Base-by-base conservation (phyloP, 192 early-diverging fungal species). In the Coemansia sp. region DNA sequence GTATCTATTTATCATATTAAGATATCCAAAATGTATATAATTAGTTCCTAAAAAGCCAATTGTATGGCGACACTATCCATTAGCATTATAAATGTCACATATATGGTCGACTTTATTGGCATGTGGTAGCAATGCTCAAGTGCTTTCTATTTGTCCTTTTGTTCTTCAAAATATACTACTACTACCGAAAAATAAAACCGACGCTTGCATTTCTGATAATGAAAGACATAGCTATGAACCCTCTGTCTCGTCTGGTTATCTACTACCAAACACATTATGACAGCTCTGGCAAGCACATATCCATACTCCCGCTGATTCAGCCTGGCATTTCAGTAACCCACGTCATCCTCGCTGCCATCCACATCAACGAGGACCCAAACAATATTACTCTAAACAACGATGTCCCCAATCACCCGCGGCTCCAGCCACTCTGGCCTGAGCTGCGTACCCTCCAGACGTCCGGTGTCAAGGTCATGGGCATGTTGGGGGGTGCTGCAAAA, bases 211-310 rank as follows among this genome's bases (percentile, higher is more conserved):
- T n/a, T n/a, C n/a, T n/a, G n/a, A n/a, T n/a, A n/a, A n/a, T n/a
- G n/a, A 48, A 48, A 48, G 7, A 16, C 21, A 23, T 15, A 48
- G 3, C 4, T 48, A 18, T 23, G 21, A 18, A 48, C 46, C 18
- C 46, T 52, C 46, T 63, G 31, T 46, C 61, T 37, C 61, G 61
- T 52, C 21, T 63, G 45, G 49, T 63, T 9, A 20, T 63, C 9
- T 63, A 63, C 42, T 63, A 63, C 31, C 61, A 63, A 33, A 63
- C 61, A 5, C 61, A 39, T 20, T 46, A 63, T n/a, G 46, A 63
- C 49, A 51, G 42, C 40, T 49, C 29, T 3, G 61, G 25, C 23
- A 51, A 52, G 46, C n/a, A 8, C 34, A 63, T 63, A 63, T 63
- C 61, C 31, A 52, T 52, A 51, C 61, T 49, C n/a, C 61, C 61